A percentile compares a stretch with the other conserved stretches of the same genome.
These are phyloP conservation scores for Eucalyptus marginata DNA, from an alignment of 345 rosid species.

Conservation along the genomic window DNA sequence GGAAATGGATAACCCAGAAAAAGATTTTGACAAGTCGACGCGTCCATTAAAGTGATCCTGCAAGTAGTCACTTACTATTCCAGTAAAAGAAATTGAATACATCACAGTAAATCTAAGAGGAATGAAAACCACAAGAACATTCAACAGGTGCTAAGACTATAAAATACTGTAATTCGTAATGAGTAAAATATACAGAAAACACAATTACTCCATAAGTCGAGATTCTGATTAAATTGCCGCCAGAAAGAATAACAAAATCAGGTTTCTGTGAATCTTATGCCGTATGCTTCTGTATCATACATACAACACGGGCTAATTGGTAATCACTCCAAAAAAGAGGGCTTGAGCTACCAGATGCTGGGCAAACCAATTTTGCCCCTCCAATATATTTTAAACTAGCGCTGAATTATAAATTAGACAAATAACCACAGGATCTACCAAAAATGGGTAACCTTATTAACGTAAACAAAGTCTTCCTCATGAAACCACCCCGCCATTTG, in stretches of 20 bases:
- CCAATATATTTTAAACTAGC: constrained; percentile 1
- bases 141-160: background rate
- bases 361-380: constrained; percentile 1
- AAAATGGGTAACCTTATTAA: constrained; percentile 4
- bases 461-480: background rate
- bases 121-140: background rate
- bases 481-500: background rate
- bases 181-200: background rate
- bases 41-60: background rate
- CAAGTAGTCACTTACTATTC: background rate
- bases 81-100: background rate
- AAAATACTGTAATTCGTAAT: background rate
- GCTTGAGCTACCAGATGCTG: background rate
- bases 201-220: background rate
- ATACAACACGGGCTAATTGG: constrained; percentile 12
- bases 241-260: constrained; percentile 7
- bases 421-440: background rate
- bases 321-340: background rate
- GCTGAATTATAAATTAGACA: background rate
- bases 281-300: constrained; percentile 7
- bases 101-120: background rate
- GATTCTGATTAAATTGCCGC: background rate
- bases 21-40: background rate
- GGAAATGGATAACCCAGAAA: background rate
- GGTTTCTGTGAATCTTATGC: background rate